phyloP scores from a whole-genome alignment of 139 green algal species.

The Ulvella scutata region DNA sequence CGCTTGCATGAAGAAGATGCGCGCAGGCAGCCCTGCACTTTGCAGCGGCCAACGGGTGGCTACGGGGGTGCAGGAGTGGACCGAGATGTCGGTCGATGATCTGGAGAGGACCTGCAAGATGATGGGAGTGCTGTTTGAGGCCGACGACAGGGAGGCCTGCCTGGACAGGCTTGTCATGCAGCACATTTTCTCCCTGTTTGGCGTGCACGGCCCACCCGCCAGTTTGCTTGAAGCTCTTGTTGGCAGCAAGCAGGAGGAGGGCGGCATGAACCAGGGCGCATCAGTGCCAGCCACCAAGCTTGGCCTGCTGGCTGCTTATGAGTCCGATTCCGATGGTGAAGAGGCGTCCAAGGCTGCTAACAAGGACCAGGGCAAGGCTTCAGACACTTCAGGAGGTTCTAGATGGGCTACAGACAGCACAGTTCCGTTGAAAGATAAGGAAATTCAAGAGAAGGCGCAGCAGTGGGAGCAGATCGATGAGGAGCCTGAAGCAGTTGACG shows the following conservation, averaged over 20 bases:
- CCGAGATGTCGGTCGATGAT: neutral
- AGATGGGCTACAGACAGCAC: neutral
- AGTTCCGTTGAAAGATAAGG: neutral
- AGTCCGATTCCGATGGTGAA: neutral
- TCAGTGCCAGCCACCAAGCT: neutral
- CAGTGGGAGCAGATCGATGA: neutral
- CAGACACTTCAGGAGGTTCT: neutral
- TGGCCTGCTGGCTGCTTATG: neutral
- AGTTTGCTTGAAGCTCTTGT: neutral
- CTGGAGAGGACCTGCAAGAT: neutral
- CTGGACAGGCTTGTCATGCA: slow-evolving; percentile 1
- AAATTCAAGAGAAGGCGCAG: neutral
- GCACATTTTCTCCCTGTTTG: neutral
- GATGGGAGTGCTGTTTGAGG: neutral
- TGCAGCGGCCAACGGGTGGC: too few species aligned
- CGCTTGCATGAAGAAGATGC: too few species aligned
- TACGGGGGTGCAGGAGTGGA: neutral
- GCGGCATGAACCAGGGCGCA: neutral
- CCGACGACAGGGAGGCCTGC: neutral
- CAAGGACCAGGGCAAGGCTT: neutral
- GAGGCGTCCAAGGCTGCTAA: neutral
- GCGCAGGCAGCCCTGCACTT: too few species aligned
- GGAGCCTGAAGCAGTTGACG: neutral
- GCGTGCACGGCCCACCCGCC: neutral
- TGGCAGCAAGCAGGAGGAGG: neutral